These are phyloP conservation scores for Leptographium radiaticola DNA, from an alignment of 2,329 filamentous ascomycete genomes.

Conservation along the genomic window DNA sequence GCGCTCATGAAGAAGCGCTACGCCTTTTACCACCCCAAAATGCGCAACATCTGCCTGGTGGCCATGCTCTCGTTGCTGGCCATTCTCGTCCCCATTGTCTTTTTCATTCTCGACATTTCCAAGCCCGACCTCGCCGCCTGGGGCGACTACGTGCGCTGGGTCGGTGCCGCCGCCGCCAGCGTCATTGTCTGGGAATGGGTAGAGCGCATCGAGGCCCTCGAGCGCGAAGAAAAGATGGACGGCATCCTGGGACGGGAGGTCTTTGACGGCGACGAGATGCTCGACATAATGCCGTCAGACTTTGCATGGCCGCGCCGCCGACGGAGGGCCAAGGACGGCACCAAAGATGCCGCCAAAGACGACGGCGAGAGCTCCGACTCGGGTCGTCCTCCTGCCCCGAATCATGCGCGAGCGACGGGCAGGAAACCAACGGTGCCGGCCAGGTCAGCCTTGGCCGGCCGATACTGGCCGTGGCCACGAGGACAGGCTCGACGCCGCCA, in stretches of 20 bases:
- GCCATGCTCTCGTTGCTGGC: conserved; percentile 66
- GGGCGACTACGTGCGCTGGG: conserved; percentile 94
- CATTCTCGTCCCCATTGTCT: conserved; percentile 81
- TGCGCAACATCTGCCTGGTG: conserved; percentile 78
- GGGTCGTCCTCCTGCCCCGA: background rate
- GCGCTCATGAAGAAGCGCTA: conserved; percentile 83
- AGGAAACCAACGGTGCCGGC: background rate
- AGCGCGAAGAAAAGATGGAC: conserved; percentile 87
- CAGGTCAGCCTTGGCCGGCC: background rate
- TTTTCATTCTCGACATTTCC: conserved; percentile 84
- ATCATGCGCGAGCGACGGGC: background rate
- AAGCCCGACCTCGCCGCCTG: conserved; percentile 77
- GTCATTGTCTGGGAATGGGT: conserved; percentile 99
- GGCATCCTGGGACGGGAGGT: conserved; percentile 83
- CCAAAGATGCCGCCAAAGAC: conserved; percentile 15
- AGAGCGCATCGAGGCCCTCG: conserved; percentile 81
- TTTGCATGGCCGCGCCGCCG: conserved; percentile 30
- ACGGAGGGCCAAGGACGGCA: conserved; percentile 19
- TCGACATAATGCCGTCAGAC: conserved; percentile 47
- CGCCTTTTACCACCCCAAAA: conserved; percentile 79
- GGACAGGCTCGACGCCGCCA: background rate
- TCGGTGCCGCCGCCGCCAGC: conserved; percentile 85
- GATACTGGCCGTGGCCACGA: background rate
- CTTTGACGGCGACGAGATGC: conserved; percentile 88
- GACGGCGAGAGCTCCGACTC: conserved; percentile 6